Conservation (phyloP, 2,329 filamentous ascomycete species). For the Lachnellula subtilissima region DNA sequence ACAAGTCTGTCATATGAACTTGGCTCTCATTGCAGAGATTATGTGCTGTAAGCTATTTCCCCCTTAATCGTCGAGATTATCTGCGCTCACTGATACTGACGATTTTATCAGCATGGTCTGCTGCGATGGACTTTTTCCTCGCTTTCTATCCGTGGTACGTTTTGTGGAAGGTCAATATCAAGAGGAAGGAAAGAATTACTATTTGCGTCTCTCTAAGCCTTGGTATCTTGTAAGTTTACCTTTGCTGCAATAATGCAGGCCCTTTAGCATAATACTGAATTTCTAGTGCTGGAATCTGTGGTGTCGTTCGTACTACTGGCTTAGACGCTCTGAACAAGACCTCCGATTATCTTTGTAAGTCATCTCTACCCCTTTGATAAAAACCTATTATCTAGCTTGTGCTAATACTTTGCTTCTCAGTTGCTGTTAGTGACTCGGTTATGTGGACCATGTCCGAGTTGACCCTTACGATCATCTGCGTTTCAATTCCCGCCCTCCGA, state of each 20-base stretch:
- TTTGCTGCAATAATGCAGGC: not conserved
- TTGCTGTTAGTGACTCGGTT: not conserved
- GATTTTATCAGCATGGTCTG: not conserved
- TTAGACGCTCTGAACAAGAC: not conserved
- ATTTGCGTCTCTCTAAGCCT: not conserved
- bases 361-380: not conserved
- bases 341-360: conserved; percentile 1
- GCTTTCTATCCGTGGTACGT: conserved; percentile 1
- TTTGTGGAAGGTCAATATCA: conserved; percentile 1
- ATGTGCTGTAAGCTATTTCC: not conserved
- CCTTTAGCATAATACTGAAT: not conserved
- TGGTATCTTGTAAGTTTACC: conserved; percentile 3
- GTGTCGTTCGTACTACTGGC: not conserved
- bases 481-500: not conserved
- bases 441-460: conserved; percentile 1
- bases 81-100: not conserved
- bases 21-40: not conserved
- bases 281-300: conserved; percentile 2
- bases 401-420: not conserved
- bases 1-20: not conserved
- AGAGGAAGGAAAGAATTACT: conserved; percentile 1
- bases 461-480: not conserved
- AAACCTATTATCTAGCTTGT: not conserved
- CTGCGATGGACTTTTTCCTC: conserved; percentile 2
- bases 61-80: too few relatives aligned